Percentiles rank a stretch among this genome's conserved stretches.
Evolutionary conservation across 352 stramenopile genomes (phyloP).

Genomic region (Globisporangium spinosum): DNA sequence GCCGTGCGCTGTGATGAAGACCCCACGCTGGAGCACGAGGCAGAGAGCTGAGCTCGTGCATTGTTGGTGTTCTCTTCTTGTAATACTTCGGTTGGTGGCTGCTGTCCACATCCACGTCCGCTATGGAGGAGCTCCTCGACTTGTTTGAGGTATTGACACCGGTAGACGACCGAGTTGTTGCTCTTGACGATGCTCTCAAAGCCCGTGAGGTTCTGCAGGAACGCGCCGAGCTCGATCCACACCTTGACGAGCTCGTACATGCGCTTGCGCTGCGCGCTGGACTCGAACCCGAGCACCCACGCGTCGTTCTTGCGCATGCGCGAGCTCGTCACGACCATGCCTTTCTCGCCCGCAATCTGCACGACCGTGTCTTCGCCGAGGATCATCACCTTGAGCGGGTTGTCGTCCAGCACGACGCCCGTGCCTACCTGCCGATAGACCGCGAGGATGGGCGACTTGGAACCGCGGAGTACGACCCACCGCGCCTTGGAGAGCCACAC

Average conservation of each 20-base stretch:
- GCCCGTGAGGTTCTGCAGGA: slow-evolving; percentile 43
- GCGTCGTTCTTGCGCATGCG: slow-evolving; percentile 53
- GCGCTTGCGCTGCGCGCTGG: slow-evolving; percentile 33
- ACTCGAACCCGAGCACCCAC: slow-evolving; percentile 46
- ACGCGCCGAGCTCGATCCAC: slow-evolving; percentile 52
- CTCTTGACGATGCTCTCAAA: slow-evolving; percentile 48
- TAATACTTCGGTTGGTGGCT: not conserved
- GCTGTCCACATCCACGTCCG: not conserved
- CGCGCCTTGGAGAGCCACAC: slow-evolving; percentile 48
- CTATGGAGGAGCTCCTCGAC: slow-evolving; percentile 5
- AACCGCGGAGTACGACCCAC: slow-evolving; percentile 58
- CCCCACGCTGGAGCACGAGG: not conserved
- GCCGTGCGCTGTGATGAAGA: not conserved
- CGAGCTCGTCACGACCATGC: slow-evolving; percentile 48
- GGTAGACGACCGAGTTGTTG: slow-evolving; percentile 53
- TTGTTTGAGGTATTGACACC: slow-evolving; percentile 32
- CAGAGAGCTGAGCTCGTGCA: not conserved
- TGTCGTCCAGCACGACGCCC: slow-evolving; percentile 28
- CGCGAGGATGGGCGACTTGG: slow-evolving; percentile 53
- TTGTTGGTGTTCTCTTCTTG: not conserved
- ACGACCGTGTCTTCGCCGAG: slow-evolving; percentile 48
- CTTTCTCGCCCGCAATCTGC: slow-evolving; percentile 36
- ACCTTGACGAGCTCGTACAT: slow-evolving; percentile 50
- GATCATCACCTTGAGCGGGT: slow-evolving; percentile 49
- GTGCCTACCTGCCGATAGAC: slow-evolving; percentile 36